Percentiles rank a stretch among this genome's conserved stretches.
These are phyloP conservation scores for Bretschneidera sinensis DNA, from an alignment of 345 rosid genomes.

Conservation along the genomic window DNA sequence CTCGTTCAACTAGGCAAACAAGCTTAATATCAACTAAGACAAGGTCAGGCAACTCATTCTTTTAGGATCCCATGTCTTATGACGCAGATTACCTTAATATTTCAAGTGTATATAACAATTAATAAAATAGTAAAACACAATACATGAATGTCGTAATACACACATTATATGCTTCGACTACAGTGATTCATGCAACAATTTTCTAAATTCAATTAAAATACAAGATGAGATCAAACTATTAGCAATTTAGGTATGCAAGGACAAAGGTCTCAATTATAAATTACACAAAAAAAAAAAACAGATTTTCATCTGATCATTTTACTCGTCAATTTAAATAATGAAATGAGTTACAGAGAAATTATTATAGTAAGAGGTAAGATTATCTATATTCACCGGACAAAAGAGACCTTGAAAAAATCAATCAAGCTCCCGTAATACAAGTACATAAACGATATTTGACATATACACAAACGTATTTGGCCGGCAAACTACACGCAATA, in stretches of 20 bases:
- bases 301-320: too few relatives aligned
- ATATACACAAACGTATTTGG: too few relatives aligned
- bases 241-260: not conserved
- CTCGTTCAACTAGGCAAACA: constrained; percentile 14
- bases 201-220: not conserved
- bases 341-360: too few relatives aligned
- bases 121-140: not conserved
- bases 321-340: too few relatives aligned
- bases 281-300: too few relatives aligned
- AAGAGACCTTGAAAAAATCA: too few relatives aligned
- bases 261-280: too few relatives aligned
- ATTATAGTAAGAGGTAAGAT: too few relatives aligned
- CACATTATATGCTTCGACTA: not conserved
- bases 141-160: not conserved
- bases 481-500: too few relatives aligned
- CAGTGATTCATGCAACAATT: not conserved
- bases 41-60: constrained; percentile 11
- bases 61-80: not conserved
- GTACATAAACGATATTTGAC: too few relatives aligned
- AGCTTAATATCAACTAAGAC: constrained; percentile 3
- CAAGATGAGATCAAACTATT: not conserved
- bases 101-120: not conserved
- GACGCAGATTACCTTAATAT: not conserved
- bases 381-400: too few relatives aligned
- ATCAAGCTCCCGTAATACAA: too few relatives aligned